Percentiles rank a stretch among this genome's conserved stretches.
phyloP scores from a whole-genome alignment of 192 early-diverging fungal genomes.

The Umbelopsis sp. region DNA sequence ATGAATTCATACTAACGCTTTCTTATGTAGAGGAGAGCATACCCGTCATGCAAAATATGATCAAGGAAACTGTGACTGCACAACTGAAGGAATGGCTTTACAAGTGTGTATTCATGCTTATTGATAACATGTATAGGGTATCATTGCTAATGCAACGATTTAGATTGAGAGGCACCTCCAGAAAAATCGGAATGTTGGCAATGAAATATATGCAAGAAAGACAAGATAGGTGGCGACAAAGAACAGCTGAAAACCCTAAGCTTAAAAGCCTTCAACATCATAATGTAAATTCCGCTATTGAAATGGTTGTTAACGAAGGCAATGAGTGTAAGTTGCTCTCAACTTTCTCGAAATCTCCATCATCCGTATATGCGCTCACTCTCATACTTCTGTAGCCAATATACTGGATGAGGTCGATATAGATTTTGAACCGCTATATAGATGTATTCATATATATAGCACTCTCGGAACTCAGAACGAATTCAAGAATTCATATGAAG shows the following conservation, averaged over 20 bases:
- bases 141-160: not conserved
- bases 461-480: constrained; percentile 86
- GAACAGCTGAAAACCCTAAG: constrained; percentile 45
- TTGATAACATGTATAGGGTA: not conserved
- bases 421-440: constrained; percentile 94
- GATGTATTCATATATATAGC: constrained; percentile 95
- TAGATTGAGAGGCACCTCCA: constrained; percentile 81
- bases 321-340: constrained; percentile 56
- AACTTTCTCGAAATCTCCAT: not conserved
- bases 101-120: constrained; percentile 49
- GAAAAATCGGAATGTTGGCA: constrained; percentile 81
- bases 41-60: constrained; percentile 85
- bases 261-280: constrained; percentile 50
- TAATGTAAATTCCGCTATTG: constrained; percentile 77
- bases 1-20: too few species aligned
- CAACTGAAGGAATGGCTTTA: constrained; percentile 94
- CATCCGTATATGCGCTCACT: not conserved
- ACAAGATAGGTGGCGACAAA: constrained; percentile 60
- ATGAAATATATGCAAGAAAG: constrained; percentile 75
- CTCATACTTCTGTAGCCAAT: constrained; percentile 46
- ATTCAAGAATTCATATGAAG: constrained; percentile 86
- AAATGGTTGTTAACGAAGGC: constrained; percentile 84
- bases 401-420: constrained; percentile 72
- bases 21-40: constrained; percentile 72
- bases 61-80: constrained; percentile 80